These are phyloP conservation scores for Thymus quinquecostatus DNA, from an alignment of 257 asterid genomes.

Conservation along the genomic window DNA sequence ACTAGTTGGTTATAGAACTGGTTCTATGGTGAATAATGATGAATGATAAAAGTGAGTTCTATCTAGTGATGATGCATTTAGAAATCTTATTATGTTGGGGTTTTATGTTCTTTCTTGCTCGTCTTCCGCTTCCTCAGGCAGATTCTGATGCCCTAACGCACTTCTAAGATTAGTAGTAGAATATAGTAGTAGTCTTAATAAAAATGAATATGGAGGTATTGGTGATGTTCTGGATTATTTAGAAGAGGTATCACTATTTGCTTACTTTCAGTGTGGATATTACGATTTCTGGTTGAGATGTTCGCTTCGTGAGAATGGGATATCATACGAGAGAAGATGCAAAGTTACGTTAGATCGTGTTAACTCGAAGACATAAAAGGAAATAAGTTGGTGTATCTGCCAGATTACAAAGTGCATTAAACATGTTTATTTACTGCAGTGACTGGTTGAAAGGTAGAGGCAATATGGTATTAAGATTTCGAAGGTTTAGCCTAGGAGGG, in stretches of 20 bases:
- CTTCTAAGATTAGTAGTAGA: background rate
- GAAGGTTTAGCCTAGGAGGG: background rate
- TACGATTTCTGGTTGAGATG: conserved; percentile 7
- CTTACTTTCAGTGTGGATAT: background rate
- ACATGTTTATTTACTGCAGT: background rate
- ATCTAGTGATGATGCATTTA: background rate
- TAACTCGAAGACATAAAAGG: background rate
- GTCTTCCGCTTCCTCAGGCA: background rate
- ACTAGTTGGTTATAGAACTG: background rate
- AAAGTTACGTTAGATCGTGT: background rate
- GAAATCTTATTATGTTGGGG: background rate
- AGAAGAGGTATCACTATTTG: background rate
- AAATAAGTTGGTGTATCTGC: conserved; percentile 6
- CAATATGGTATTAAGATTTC: background rate
- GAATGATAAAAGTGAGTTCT: conserved; percentile 1
- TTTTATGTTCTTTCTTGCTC: background rate
- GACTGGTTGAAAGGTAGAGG: background rate
- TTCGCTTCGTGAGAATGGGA: background rate
- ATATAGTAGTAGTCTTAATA: conserved; percentile 5
- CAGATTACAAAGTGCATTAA: background rate
- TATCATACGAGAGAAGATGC: background rate
- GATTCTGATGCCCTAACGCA: background rate
- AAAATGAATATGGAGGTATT: conserved; percentile 3
- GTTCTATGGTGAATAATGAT: background rate
- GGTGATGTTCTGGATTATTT: background rate